phyloP scores from a whole-genome alignment of 2,329 filamentous ascomycete species.

The Fonsecaea erecta region DNA sequence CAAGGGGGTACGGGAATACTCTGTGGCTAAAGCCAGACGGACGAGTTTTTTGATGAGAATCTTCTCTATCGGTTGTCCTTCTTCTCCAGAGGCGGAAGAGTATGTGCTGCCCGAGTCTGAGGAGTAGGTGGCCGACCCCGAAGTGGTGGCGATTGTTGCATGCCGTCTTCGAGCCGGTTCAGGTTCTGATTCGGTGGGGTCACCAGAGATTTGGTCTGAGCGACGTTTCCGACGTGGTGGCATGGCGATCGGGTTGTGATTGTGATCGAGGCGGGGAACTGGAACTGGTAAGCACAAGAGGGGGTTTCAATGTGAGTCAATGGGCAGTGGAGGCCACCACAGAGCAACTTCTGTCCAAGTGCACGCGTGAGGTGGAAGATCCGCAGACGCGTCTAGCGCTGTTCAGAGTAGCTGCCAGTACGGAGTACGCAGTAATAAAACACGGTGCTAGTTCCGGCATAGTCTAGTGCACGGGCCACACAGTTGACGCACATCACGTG shows the following conservation, averaged over 20 bases:
- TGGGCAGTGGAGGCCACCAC: neutral
- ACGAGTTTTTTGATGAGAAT: conserved; percentile 65
- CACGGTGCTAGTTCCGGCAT: neutral
- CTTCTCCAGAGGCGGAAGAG: conserved; percentile 20
- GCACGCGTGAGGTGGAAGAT: conserved; percentile 7
- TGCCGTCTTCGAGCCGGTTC: conserved; percentile 17
- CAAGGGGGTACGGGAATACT: conserved; percentile 63
- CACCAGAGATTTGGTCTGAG: conserved; percentile 35
- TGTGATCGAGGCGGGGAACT: too few species aligned
- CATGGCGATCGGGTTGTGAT: conserved; percentile 23
- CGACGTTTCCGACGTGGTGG: conserved; percentile 33
- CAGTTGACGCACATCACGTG: neutral
- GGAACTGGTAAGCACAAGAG: neutral
- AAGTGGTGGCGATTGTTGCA: too few species aligned
- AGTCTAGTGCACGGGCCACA: neutral
- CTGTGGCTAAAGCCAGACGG: conserved; percentile 64
- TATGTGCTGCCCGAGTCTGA: conserved; percentile 22
- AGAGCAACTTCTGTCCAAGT: neutral
- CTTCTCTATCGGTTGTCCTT: conserved; percentile 37
- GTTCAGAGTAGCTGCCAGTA: too few species aligned
- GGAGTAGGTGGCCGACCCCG: too few species aligned
- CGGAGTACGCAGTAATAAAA: too few species aligned
- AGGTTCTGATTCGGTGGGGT: conserved; percentile 27
- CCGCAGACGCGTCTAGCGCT: conserved; percentile 9
- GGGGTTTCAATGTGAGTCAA: neutral